Evolutionary conservation across 768 basidiomycete genomes (phyloP), one percentile per base, ranked within the genome.

Genomic region (Dioszegia hungarica): DNA sequence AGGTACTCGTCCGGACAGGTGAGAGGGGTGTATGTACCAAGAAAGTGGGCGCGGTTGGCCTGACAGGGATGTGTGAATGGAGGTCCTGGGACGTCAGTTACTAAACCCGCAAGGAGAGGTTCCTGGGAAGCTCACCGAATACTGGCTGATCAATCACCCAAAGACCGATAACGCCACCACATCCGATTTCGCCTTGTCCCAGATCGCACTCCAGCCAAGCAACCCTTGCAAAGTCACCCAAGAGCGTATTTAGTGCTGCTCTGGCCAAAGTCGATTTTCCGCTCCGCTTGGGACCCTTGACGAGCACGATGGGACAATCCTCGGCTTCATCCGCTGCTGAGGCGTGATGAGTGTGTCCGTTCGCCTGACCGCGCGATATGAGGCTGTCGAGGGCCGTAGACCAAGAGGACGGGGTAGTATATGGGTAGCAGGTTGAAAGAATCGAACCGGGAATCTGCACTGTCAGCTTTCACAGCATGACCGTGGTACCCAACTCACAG

Each of bases 111-210:
- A 22, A 31, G 9, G 5, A 20, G 10, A 31, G 19, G 1, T 5
- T 14, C 8, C 27, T 34, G 40, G 8, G 0, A 5, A 9, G 64
- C 78, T 38, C 64, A 89, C 92, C 94, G 34, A 97, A 84, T 1
- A 87, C 61, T 19, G 84, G 85, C 1, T 71, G 69, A 9, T 85
- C 83, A 15, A 95, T 63, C 1, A 94, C 62, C 71, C 85, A 86
- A 27, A 99, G 77, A 0, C 89, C 82, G 12, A 95, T 87, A 77
- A 89, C 82, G 0, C 92, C 94, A 0, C 85, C 85, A 0, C 89
- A 86, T 0, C 87, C 86, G 70, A 97, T 94, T 75, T 97, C 93
- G 3, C 90, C 87, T 76, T 99, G 94, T 17, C 94, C 94, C 3
- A 89, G 66, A 76, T 99, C 94, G 57, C 88, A 89, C 72, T 98